Percentiles rank a stretch among this genome's conserved stretches.
These are phyloP conservation scores for Primulina huaijiensis DNA, from an alignment of 257 asterid genomes.

Conservation along the genomic window DNA sequence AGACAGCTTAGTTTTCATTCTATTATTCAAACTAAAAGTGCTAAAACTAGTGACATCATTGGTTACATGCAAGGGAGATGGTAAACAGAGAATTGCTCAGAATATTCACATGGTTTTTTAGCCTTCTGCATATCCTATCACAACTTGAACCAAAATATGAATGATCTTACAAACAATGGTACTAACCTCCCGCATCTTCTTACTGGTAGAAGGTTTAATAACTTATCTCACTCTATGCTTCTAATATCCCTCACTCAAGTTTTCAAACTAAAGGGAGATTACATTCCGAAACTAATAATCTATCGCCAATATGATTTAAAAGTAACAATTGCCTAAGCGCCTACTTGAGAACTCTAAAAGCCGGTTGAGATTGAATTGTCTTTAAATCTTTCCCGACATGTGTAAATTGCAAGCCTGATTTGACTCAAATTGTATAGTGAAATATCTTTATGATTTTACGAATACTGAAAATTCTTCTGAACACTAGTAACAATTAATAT, in stretches of 20 bases:
- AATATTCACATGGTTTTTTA: background rate
- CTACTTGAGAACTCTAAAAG: background rate
- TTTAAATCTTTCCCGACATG: background rate
- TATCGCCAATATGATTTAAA: background rate
- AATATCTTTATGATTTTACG: too few species aligned
- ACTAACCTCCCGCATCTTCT: background rate
- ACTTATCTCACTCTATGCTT: background rate
- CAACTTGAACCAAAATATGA: background rate
- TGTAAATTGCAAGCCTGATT: background rate
- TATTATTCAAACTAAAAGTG: background rate
- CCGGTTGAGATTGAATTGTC: background rate
- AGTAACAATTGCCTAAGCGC: background rate
- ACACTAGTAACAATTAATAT: background rate
- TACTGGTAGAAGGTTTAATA: background rate
- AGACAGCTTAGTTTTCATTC: background rate
- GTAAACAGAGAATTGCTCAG: background rate
- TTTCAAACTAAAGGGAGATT: background rate
- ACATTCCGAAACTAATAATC: background rate
- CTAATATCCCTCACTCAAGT: background rate
- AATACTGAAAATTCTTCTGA: background rate
- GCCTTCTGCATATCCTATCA: background rate
- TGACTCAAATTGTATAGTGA: background rate
- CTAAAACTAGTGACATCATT: background rate
- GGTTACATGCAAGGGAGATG: background rate
- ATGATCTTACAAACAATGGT: background rate